Evolutionary conservation across 179 eudicot species (phyloP), one percentile per base, ranked within the genome.

Genomic region (Carnegiea gigantea): DNA sequence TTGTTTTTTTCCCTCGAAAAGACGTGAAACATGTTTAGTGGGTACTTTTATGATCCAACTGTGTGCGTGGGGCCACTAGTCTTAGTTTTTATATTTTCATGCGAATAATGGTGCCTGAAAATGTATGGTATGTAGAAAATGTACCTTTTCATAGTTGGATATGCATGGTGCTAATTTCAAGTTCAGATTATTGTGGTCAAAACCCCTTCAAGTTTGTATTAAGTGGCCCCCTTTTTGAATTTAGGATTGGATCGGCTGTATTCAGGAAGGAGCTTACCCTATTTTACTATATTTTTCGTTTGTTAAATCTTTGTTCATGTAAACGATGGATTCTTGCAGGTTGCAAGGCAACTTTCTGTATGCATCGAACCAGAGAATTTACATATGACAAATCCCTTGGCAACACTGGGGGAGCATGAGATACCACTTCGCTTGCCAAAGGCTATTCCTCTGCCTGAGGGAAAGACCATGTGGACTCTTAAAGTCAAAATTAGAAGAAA

Each of bases 361-460:
- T 82, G 44, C 28, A 78, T 92, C 44, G 87, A 80, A 74, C 93
- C 93, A 26, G 93, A 91, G 85, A 91, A 94, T 83, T 59, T 93
- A 88, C 82, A 91, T 60, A 83, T 94, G 75, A 90, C 92, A 21
- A 77, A 82, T 78, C 95, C 96, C 76, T 87, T 94, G 80, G 81
- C 92, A 4, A 68, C 94, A 7, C 70, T 90, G 28, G 97, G 97
- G 48, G 97, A 90, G 86, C 88, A 85, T 73, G 95, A 89, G 82
- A 83, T 95, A 76, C 93, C 93, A 6, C 93, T 95, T 10, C 94
- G 91, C 59, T 71, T 95, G 82, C 98, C 98, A 23, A 95, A 84
- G 86, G 85, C 98, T 60, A 86, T 95, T 79, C 98, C 98, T 53
- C 71, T 89, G 85, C 97, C 97, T 18, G 92, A 88, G 33, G 98